Base-by-base conservation (phyloP, 768 basidiomycete genomes). In the Lactifluus hygrophoroides region DNA sequence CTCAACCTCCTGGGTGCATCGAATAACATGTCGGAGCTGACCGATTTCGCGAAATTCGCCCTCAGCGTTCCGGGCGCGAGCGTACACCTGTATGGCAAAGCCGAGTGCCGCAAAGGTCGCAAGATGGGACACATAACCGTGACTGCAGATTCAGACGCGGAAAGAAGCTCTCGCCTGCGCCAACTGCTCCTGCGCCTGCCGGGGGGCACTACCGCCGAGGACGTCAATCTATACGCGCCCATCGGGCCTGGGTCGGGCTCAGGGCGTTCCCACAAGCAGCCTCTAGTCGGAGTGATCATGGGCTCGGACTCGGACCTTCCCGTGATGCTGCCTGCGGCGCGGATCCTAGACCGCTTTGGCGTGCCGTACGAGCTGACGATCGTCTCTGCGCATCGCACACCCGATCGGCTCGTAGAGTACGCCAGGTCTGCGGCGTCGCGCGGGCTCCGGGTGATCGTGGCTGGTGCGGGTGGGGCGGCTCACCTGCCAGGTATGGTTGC, bases 401-500 rank as follows among this genome's bases (percentile, higher is more conserved):
- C 94, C 0, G 86, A 88, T 57, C 73, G 95, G 2, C 76, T 98
- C 68, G 81, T 88, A 21, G 78, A 84, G 58, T 97, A 94, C 62
- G 88, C 96, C 2, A 77, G 84, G 45, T 78, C 80, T 9, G 94
- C 94, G 0, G 76, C 79, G 1, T 69, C 77, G 17, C 75, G 87
- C 5, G 89, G 88, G 2, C 64, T 89, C 42, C 73, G 87, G 46
- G 81, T 80, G 4, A 83, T 99, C 70, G 86, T 99, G 43, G 95
- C 95, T 2, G 95, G 95, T 6, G 96, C 96, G 6, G 96, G 96
- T n/a, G 96, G 96, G 0, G 95, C 96, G 1, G 96, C 95, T 5
- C 96, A 99, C 74, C 74, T 99, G 1, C 96, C 96, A 0, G 96
- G 96, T 0, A 99, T 99, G 96, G 92, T 97, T 1, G 96, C 95